A percentile compares a stretch with the other conserved stretches of the same genome.
Conservation (phyloP, 306 rosid species). For the Trichosanthes cucumerina region DNA sequence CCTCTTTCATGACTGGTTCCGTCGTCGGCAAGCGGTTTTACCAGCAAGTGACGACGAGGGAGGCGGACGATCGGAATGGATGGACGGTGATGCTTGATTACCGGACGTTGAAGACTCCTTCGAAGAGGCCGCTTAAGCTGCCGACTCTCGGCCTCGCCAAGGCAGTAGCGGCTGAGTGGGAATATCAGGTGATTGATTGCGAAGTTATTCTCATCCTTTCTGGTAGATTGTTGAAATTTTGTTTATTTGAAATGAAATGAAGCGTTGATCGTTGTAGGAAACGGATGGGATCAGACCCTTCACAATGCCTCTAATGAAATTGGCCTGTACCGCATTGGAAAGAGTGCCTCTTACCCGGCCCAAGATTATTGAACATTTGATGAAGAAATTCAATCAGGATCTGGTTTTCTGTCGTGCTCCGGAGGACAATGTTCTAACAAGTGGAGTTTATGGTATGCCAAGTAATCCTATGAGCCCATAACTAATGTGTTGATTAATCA, state of each 20-base stretch:
- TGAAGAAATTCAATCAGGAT: slow-evolving; percentile 75
- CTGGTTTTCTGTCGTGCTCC: slow-evolving; percentile 86
- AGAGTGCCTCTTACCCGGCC: slow-evolving; percentile 81
- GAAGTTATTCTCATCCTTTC: not conserved
- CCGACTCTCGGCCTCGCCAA: slow-evolving; percentile 65
- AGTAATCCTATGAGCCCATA: not conserved
- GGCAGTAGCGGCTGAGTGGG: slow-evolving; percentile 92
- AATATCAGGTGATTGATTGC: slow-evolving; percentile 46
- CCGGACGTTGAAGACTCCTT: slow-evolving; percentile 75
- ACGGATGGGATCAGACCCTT: slow-evolving; percentile 89
- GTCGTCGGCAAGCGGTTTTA: slow-evolving; percentile 81
- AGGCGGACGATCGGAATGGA: slow-evolving; percentile 69
- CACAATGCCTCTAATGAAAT: slow-evolving; percentile 90
- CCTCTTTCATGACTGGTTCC: slow-evolving; percentile 88
- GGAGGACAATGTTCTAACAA: slow-evolving; percentile 50
- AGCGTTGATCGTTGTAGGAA: slow-evolving; percentile 38
- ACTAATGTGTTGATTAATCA: not conserved
- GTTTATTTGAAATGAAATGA: slow-evolving; percentile 5
- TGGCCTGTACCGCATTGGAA: slow-evolving; percentile 90
- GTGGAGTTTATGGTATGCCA: slow-evolving; percentile 52
- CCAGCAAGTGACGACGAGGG: slow-evolving; percentile 48
- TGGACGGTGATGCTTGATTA: slow-evolving; percentile 93
- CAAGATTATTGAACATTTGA: slow-evolving; percentile 61
- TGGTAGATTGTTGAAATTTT: not conserved
- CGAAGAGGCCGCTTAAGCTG: slow-evolving; percentile 80